Percentiles rank a stretch among this genome's conserved stretches.
phyloP scores from a whole-genome alignment of 805 yeast genomes.

The Yarrowia hollandica region DNA sequence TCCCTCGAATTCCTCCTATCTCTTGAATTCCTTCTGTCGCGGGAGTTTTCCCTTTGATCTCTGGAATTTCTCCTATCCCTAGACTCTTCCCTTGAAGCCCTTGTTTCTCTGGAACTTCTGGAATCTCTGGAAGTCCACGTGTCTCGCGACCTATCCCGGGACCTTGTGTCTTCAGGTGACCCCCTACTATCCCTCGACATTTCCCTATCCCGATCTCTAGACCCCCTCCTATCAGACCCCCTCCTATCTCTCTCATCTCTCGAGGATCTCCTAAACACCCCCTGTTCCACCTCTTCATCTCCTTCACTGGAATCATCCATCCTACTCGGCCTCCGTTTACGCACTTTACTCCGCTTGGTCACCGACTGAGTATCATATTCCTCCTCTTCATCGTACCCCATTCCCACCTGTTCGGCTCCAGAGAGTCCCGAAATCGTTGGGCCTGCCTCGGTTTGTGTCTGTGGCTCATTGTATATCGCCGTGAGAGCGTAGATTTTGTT shows the following conservation, averaged over 20 bases:
- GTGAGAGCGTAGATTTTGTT: constrained; percentile 2
- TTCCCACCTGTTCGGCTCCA: constrained; percentile 7
- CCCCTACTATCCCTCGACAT: no score
- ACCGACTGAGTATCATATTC: constrained; percentile 9
- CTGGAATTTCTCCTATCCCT: no score
- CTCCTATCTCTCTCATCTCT: background rate
- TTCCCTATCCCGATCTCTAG: no score
- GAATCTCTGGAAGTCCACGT: no score
- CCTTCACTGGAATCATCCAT: background rate
- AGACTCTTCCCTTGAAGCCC: no score
- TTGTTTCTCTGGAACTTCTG: no score
- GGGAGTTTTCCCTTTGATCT: no score
- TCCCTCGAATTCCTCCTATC: no score
- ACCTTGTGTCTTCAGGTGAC: no score
- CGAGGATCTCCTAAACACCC: background rate
- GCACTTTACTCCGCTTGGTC: background rate
- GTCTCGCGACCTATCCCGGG: no score
- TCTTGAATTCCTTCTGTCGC: no score
- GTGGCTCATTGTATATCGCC: background rate
- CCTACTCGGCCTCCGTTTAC: background rate
- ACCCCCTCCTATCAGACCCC: background rate
- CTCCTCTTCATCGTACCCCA: constrained; percentile 18
- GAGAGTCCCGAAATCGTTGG: background rate
- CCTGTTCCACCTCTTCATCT: background rate
- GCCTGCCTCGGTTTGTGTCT: background rate